Evolutionary conservation across 345 rosid species (phyloP), one percentile per base, ranked within the genome.

Genomic region (Reutealis trisperma): DNA sequence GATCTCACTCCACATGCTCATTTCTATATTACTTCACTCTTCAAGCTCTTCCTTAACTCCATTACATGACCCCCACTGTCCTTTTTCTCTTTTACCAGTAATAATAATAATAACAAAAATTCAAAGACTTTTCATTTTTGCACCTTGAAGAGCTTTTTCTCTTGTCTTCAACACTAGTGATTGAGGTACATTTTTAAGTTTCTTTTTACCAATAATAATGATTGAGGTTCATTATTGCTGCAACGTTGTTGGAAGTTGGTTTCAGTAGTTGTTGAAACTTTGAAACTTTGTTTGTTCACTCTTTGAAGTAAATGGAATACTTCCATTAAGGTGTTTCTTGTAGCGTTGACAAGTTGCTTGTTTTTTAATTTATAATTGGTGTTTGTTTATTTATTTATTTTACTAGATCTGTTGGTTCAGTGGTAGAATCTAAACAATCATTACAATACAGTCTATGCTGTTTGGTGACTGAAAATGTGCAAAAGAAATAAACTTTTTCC

Each of bases 231-330:
- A 37, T 45, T 73, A n/a, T 12, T 0, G 63, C 44, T 37, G 41
- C 41, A 37, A 37, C 15, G 27, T 77, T 72, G 64, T 30, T 71
- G 59, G 70, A 57, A 67, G 84, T 81, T 79, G 67, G 88, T 81
- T 83, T 64, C 70, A 58, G 86, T 77, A 60, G 91, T 60, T 80
- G 89, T 66, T 69, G 85, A 79, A 78, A 78, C 41, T 42, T 51
- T 61, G 41, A 60, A 41, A 21, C 8, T 37, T 8, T 44, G 11
- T 75, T 76, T 83, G 78, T 64, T 75, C 75, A 63, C 80, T 67
- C 71, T 34, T 79, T 74, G 2, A 79, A 81, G 81, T 37, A 54
- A 71, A 79, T 72, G 44, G 25, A 63, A 67, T 45, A 64, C 70
- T 63, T 16, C 16, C 52, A 19, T 1, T 7, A 19, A 21, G 34